Conservation (phyloP, 148 eudicot genomes). For the Rheum nobile region DNA sequence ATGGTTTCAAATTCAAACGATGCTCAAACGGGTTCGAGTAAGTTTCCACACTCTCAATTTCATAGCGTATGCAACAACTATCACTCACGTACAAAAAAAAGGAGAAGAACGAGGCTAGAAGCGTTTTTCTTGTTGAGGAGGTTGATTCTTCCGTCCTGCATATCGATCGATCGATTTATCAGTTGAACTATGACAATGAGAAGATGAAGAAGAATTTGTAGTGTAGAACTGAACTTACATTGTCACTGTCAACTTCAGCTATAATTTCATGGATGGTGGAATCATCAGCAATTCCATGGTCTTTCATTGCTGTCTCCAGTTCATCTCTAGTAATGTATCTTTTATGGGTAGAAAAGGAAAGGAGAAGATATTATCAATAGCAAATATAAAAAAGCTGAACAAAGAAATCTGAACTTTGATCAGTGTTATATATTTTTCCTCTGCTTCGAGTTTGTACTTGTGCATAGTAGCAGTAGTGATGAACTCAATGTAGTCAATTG, state of each 20-base stretch:
- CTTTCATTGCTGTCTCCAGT: conserved; percentile 76
- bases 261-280: conserved; percentile 68
- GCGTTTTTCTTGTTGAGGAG: conserved; percentile 31
- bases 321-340: conserved; percentile 83
- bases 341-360: too few relatives aligned
- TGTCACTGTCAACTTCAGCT: conserved; percentile 77
- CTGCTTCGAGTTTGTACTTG: conserved; percentile 67
- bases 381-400: too few relatives aligned
- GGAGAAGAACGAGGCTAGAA: conserved; percentile 8
- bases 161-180: neutral
- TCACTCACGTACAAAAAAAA: neutral
- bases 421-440: too few relatives aligned
- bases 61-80: neutral
- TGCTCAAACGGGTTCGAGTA: too few relatives aligned
- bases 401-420: neutral
- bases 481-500: conserved; percentile 89
- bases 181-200: neutral
- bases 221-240: conserved; percentile 29
- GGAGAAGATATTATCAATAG: too few relatives aligned
- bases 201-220: neutral
- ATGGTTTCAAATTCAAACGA: too few relatives aligned
- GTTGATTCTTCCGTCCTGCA: conserved; percentile 81
- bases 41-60: neutral
- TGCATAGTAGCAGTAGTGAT: conserved; percentile 92
- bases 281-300: conserved; percentile 73